Percentiles rank a stretch among this genome's conserved stretches.
phyloP scores from a whole-genome alignment of 164 flowering plant genomes.

The Taxillus chinensis region DNA sequence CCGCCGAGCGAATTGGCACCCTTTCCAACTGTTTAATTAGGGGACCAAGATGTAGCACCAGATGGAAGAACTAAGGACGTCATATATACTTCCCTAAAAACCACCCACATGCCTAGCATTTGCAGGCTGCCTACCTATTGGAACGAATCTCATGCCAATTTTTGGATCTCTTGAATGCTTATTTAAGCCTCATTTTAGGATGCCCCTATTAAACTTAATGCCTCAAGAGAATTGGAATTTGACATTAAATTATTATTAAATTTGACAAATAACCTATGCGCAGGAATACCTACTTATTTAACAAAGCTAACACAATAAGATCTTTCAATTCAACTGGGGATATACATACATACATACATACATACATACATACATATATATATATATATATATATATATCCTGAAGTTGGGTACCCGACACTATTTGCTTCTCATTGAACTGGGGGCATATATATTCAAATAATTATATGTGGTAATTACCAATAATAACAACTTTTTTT shows the following conservation, averaged over 20 bases:
- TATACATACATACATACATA: no score
- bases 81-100: no score
- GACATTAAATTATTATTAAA: constrained; percentile 22
- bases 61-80: no score
- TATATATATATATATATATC: constrained; percentile 20
- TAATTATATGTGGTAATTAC: no score
- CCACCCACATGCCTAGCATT: no score
- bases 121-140: constrained; percentile 37
- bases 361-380: no score
- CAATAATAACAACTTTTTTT: no score
- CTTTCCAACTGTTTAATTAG: no score
- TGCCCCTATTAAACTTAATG: constrained; percentile 15
- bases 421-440: constrained; percentile 22
- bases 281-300: constrained; percentile 48
- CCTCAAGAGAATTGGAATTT: constrained; percentile 22
- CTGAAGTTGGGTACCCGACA: constrained; percentile 12
- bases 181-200: constrained; percentile 24
- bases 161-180: constrained; percentile 24
- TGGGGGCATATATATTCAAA: no score
- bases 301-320: constrained; percentile 26
- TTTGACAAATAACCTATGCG: constrained; percentile 57
- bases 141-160: constrained; percentile 17
- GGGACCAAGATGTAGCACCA: no score
- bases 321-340: constrained; percentile 21
- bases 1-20: no score